A percentile compares a stretch with the other conserved stretches of the same genome.
Evolutionary conservation across 257 asterid species (phyloP).

Genomic region (Solanum pimpinellifolium): DNA sequence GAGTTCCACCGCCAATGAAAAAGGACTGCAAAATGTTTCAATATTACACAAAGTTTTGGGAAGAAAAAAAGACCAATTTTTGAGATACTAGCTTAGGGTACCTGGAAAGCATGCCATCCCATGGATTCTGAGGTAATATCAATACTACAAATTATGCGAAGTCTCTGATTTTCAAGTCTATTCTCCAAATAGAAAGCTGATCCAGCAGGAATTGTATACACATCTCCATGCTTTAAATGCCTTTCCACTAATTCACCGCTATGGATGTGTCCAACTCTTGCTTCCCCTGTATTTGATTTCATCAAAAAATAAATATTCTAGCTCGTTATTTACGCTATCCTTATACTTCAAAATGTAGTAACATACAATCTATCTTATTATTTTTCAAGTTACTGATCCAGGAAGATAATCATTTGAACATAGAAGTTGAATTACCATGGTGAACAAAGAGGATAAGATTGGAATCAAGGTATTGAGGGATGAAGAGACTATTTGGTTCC

Average conservation of each 20-base stretch:
- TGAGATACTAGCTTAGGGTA: neutral
- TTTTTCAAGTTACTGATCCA: neutral
- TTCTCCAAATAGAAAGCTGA: slow-evolving; percentile 22
- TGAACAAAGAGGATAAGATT: slow-evolving; percentile 63
- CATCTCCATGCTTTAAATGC: neutral
- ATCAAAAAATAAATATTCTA: neutral
- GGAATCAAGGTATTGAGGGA: slow-evolving; percentile 91
- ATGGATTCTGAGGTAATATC: slow-evolving; percentile 35
- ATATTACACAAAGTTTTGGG: neutral
- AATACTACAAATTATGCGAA: slow-evolving; percentile 57
- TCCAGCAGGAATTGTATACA: neutral
- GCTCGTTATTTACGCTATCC: neutral
- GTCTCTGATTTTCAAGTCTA: slow-evolving; percentile 33
- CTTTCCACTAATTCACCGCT: neutral
- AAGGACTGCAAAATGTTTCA: slow-evolving; percentile 32
- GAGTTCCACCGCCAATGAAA: slow-evolving; percentile 66
- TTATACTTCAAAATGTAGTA: neutral
- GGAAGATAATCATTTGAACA: neutral
- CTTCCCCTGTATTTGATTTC: slow-evolving; percentile 29
- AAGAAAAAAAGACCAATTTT: neutral
- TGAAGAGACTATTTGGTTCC: slow-evolving; percentile 69
- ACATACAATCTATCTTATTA: neutral
- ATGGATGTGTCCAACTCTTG: neutral
- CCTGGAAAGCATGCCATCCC: slow-evolving; percentile 55
- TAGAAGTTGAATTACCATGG: slow-evolving; percentile 27